Conservation (phyloP, 2,329 filamentous ascomycete genomes). For the Scedosporium minutisporum region DNA sequence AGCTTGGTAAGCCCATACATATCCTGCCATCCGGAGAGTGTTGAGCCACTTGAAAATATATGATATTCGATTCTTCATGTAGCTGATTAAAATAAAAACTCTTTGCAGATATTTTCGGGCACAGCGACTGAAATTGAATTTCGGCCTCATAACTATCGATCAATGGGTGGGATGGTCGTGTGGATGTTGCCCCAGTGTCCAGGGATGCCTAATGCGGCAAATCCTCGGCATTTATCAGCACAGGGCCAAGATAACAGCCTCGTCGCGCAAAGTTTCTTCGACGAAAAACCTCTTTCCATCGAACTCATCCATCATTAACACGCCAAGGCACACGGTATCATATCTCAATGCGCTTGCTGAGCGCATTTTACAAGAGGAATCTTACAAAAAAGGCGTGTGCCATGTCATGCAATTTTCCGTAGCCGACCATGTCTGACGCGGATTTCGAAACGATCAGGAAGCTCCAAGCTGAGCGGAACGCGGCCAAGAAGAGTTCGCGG, state of each 20-base stretch:
- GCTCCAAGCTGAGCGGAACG: constrained; percentile 89
- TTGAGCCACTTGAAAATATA: no score
- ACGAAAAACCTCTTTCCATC: constrained; percentile 26
- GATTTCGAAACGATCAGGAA: constrained; percentile 82
- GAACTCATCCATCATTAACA: constrained; percentile 13
- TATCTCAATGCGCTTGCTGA: background rate
- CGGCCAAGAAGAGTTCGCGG: constrained; percentile 66
- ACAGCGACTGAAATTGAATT: no score
- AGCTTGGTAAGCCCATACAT: no score
- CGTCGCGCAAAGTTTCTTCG: constrained; percentile 10
- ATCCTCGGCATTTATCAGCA: constrained; percentile 13
- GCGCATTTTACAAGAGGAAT: background rate
- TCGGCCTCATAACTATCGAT: no score
- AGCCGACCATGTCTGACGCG: constrained; percentile 56
- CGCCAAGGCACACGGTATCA: background rate
- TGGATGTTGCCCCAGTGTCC: background rate
- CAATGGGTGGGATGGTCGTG: background rate
- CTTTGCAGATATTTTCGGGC: no score
- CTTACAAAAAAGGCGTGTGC: background rate
- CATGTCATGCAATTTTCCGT: constrained; percentile 3
- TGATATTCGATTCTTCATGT: no score
- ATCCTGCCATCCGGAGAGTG: no score
- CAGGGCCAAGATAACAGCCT: constrained; percentile 14
- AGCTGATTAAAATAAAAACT: no score
- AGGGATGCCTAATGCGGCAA: constrained; percentile 17